phyloP scores from a whole-genome alignment of 2,329 filamentous ascomycete genomes.

The Aspergillus flavus region DNA sequence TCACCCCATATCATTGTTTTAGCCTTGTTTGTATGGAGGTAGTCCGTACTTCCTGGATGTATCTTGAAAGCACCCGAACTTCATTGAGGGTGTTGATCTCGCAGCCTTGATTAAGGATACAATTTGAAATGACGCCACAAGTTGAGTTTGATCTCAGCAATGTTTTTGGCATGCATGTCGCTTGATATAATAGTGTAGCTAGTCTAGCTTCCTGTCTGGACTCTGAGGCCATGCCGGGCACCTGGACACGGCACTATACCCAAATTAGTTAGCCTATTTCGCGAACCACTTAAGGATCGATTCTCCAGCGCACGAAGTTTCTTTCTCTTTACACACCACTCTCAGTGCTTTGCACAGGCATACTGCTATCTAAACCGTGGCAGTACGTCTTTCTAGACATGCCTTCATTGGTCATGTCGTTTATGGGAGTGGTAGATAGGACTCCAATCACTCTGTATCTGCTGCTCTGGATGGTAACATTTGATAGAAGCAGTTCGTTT shows the following conservation, averaged over 20 bases:
- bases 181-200: not conserved
- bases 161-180: not conserved
- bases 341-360: constrained; percentile 44
- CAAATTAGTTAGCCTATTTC: constrained; percentile 22
- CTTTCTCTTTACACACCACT: constrained; percentile 38
- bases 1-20: not conserved
- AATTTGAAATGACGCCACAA: not conserved
- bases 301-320: constrained; percentile 19
- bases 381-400: constrained; percentile 34
- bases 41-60: not conserved
- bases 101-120: not conserved
- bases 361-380: constrained; percentile 32
- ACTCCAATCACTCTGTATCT: constrained; percentile 74
- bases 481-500: constrained; percentile 80
- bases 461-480: constrained; percentile 73
- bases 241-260: constrained; percentile 17
- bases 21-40: not conserved
- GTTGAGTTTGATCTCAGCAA: not conserved
- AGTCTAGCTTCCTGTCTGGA: not conserved
- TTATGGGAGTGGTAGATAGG: constrained; percentile 65
- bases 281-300: constrained; percentile 23
- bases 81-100: not conserved
- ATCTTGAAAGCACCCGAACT: not conserved
- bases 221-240: not conserved
- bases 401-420: constrained; percentile 44